These are phyloP conservation scores for Pythium rishiriense DNA, from an alignment of 352 stramenopile species.

Conservation along the genomic window DNA sequence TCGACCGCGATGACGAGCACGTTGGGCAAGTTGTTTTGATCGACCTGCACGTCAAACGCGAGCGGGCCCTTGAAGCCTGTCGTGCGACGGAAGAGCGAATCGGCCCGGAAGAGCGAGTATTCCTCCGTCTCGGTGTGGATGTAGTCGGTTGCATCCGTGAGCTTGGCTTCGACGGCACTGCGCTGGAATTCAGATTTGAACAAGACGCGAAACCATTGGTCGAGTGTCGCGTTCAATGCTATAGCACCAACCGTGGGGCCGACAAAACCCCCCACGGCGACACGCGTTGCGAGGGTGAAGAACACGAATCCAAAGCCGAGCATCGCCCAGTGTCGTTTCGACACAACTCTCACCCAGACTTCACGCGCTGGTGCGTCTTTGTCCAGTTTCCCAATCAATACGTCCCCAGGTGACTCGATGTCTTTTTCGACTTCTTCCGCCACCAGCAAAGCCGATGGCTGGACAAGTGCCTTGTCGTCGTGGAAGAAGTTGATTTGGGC, in stretches of 20 bases:
- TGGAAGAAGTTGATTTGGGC: background rate
- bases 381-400: background rate
- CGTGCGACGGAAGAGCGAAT: slow-evolving; percentile 38
- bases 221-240: slow-evolving; percentile 18
- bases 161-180: background rate
- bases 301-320: background rate
- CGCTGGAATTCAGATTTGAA: slow-evolving; percentile 8
- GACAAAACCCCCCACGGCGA: background rate
- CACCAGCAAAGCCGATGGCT: background rate
- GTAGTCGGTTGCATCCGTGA: slow-evolving; percentile 20
- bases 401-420: background rate
- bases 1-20: slow-evolving; percentile 54
- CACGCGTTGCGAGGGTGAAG: background rate
- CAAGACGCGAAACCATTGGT: slow-evolving; percentile 17
- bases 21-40: slow-evolving; percentile 39
- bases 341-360: too few relatives aligned
- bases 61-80: slow-evolving; percentile 44
- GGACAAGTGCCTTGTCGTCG: background rate
- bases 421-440: background rate
- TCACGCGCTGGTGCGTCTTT: background rate
- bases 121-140: slow-evolving; percentile 41
- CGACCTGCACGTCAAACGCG: slow-evolving; percentile 44
- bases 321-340: background rate
- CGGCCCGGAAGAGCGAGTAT: slow-evolving; percentile 38
- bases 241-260: slow-evolving; percentile 6